A percentile compares a stretch with the other conserved stretches of the same genome.
phyloP scores from a whole-genome alignment of 371 early-diverging fungal species.

The Umbelopsis sp. region DNA sequence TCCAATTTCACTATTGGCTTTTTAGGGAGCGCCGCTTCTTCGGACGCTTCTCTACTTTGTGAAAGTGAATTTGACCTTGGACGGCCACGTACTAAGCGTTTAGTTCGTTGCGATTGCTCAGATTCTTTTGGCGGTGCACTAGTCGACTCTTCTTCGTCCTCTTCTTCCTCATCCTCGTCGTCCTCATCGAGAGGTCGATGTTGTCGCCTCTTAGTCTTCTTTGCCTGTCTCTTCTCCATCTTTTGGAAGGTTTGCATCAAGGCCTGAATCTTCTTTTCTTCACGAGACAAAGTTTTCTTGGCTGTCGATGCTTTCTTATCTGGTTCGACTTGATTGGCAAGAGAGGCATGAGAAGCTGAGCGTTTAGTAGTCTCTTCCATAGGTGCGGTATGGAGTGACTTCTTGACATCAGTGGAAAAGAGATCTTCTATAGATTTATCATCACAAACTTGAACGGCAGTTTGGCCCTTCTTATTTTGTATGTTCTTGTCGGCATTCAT shows the following conservation, averaged over 20 bases:
- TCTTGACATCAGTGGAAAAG: background rate
- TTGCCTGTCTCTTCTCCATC: conserved; percentile 45
- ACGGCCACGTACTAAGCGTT: conserved; percentile 6
- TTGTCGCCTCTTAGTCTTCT: conserved; percentile 23
- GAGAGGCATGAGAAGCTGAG: background rate
- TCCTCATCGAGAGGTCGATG: conserved; percentile 27
- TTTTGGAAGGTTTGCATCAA: conserved; percentile 57
- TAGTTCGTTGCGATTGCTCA: background rate
- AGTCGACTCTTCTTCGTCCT: conserved; percentile 22
- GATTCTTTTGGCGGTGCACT: conserved; percentile 19
- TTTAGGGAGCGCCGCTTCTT: conserved; percentile 6
- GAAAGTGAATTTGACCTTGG: background rate
- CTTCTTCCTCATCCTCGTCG: conserved; percentile 38
- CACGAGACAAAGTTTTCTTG: conserved; percentile 53
- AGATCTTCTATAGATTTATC: conserved; percentile 39
- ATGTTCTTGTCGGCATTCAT: conserved; percentile 66
- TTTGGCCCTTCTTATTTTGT: conserved; percentile 55
- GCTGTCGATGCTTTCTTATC: background rate
- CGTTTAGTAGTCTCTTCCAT: background rate
- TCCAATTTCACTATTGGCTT: conserved; percentile 34
- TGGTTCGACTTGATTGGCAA: background rate
- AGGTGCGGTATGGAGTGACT: background rate
- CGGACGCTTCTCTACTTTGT: conserved; percentile 9
- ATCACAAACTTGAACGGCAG: conserved; percentile 58
- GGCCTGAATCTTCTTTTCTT: conserved; percentile 73